Base-by-base conservation (phyloP, 169 alveolate species). In the Plasmodium cynomolgi region DNA sequence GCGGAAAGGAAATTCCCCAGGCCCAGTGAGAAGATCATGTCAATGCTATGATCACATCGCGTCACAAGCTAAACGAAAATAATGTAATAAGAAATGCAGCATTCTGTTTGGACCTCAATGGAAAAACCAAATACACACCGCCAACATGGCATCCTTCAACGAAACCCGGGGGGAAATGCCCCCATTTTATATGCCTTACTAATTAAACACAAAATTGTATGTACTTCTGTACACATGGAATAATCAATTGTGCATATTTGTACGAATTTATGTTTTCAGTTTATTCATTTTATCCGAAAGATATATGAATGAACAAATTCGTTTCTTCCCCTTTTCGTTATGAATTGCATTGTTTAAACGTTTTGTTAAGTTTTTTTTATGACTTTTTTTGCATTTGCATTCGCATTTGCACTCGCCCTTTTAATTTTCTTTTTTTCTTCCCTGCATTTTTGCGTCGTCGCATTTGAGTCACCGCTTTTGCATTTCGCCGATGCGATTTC, bases 361-460 rank as follows among this genome's bases (percentile, higher is more conserved):
- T 80, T 80, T 80, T 80, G 84, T 83, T 83, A 83, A 84, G 41
- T 39, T 84, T 73, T 73, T 37, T 34, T 84, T 83, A 58, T 31
- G 33, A 58, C 39, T 81, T 81, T 47, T 33, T 50, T 47, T 54
- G 31, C 68, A 39, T 39, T 37, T 26, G 50, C 34, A 23, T 83
- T 81, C 41, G 58, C n/a, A 11, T n/a, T 29, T 58, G 62, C 41
- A 34, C 31, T 29, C 17, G 20, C 74, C 39, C 41, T 83, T 41
- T 80, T 83, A 23, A 29, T 54, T 82, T 83, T 83, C 54, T 83
- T n/a, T 56, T 82, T 83, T 71, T 72, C 56, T 84, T 20, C 74
- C 62, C 23, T 37, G 47, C 50, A 8, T 50, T 13, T 50, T 3
- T 50, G 62, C 26, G 23, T 50, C 23, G 26, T 50, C 8, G 23